A percentile compares a stretch with the other conserved stretches of the same genome.
These are phyloP conservation scores for Parsonsia alboflavescens DNA, from an alignment of 257 asterid species.

Conservation along the genomic window DNA sequence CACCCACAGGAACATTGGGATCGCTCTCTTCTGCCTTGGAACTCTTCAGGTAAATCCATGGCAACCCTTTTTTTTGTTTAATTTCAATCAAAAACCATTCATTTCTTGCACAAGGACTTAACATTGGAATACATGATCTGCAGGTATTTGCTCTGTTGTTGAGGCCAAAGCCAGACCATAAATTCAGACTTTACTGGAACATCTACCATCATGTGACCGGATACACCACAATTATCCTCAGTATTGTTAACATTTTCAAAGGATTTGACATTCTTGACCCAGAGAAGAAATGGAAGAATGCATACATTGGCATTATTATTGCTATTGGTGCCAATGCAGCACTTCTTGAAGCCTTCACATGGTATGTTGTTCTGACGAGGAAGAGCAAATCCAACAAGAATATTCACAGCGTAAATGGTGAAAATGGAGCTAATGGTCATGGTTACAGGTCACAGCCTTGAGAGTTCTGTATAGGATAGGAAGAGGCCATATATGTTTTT, in stretches of 20 bases:
- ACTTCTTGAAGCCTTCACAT: constrained; percentile 53
- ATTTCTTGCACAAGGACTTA: too few relatives aligned
- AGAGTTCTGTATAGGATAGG: neutral
- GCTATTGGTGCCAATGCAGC: constrained; percentile 42
- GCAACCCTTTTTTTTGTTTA: neutral
- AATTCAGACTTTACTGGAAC: constrained; percentile 72
- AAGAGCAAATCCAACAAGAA: constrained; percentile 14
- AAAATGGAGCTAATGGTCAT: constrained; percentile 1
- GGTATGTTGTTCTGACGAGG: constrained; percentile 58
- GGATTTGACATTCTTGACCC: constrained; percentile 75
- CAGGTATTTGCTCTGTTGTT: constrained; percentile 60
- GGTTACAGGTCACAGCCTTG: neutral
- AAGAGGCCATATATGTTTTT: neutral
- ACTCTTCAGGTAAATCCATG: constrained; percentile 1
- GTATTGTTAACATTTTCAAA: constrained; percentile 58
- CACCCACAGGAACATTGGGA: constrained; percentile 2
- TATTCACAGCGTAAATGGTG: neutral
- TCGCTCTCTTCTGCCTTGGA: constrained; percentile 5
- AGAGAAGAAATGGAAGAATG: constrained; percentile 51
- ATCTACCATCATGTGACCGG: constrained; percentile 61
- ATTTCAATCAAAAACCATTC: too few relatives aligned
- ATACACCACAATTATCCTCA: constrained; percentile 46
- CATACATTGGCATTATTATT: constrained; percentile 51
- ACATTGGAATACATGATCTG: neutral
- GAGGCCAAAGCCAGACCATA: constrained; percentile 84